phyloP scores from a whole-genome alignment of 345 rosid species.

The Physaria fendleri region DNA sequence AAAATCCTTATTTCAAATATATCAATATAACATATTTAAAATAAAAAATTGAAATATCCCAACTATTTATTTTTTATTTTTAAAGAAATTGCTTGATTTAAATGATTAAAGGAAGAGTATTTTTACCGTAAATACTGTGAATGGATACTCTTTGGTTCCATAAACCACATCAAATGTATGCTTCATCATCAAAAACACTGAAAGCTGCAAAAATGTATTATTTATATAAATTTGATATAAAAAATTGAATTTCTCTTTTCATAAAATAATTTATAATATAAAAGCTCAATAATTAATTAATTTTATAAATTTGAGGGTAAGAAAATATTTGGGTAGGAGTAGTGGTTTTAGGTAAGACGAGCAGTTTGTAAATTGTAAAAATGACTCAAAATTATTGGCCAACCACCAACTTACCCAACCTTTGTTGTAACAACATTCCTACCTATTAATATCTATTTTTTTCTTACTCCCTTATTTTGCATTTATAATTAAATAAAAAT shows the following conservation, averaged over 20 bases:
- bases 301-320: background rate
- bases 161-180: slow-evolving; percentile 49
- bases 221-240: background rate
- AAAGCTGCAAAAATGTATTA: slow-evolving; percentile 43
- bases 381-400: slow-evolving; percentile 16
- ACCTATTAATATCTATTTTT: background rate
- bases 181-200: slow-evolving; percentile 55
- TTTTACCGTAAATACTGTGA: slow-evolving; percentile 55
- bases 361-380: slow-evolving; percentile 1
- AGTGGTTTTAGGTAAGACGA: slow-evolving; percentile 23
- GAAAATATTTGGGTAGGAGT: slow-evolving; percentile 12
- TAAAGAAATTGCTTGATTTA: background rate
- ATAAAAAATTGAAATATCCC: background rate
- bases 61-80: too few relatives aligned
- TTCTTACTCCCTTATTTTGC: background rate
- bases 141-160: slow-evolving; percentile 61
- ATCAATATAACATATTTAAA: background rate
- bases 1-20: background rate
- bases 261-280: background rate
- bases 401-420: slow-evolving; percentile 32
- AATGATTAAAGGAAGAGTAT: background rate
- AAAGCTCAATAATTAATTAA: background rate
- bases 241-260: background rate
- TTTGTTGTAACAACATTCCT: slow-evolving; percentile 1
- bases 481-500: background rate